Evolutionary conservation across 345 rosid species (phyloP).

Genomic region (Trapa bicornis): DNA sequence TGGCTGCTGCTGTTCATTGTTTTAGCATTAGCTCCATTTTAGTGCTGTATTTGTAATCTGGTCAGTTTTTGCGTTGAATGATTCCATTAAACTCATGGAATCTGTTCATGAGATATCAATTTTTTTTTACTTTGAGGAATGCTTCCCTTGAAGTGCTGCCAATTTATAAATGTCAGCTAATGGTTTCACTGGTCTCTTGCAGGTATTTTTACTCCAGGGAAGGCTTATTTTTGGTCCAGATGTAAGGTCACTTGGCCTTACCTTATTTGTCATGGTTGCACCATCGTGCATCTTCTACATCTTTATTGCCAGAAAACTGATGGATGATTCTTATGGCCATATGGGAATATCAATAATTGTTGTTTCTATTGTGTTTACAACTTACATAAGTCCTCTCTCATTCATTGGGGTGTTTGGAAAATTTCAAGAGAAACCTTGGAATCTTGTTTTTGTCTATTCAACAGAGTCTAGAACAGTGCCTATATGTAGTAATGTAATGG

Average conservation of each 20-base stretch:
- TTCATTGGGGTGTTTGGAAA: neutral
- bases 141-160: neutral
- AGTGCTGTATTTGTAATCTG: too few species aligned
- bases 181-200: constrained; percentile 13
- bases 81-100: neutral
- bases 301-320: constrained; percentile 76
- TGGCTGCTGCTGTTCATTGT: too few species aligned
- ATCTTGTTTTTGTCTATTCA: neutral
- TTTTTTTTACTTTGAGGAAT: neutral
- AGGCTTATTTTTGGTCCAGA: constrained; percentile 98
- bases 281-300: constrained; percentile 70
- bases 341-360: constrained; percentile 63
- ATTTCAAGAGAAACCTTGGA: neutral
- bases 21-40: too few species aligned
- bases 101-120: neutral
- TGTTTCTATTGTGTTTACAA: constrained; percentile 48
- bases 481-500: neutral
- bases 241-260: constrained; percentile 75
- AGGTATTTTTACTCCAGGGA: constrained; percentile 84
- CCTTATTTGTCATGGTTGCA: constrained; percentile 70
- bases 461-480: too few species aligned
- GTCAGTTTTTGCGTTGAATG: too few species aligned
- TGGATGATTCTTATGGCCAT: constrained; percentile 60
- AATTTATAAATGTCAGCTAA: neutral
- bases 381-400: constrained; percentile 42